Percentiles rank a stretch among this genome's conserved stretches.
Evolutionary conservation across 129 eudicot species (phyloP).

Genomic region (Chrysanthemum lavandulifolium): DNA sequence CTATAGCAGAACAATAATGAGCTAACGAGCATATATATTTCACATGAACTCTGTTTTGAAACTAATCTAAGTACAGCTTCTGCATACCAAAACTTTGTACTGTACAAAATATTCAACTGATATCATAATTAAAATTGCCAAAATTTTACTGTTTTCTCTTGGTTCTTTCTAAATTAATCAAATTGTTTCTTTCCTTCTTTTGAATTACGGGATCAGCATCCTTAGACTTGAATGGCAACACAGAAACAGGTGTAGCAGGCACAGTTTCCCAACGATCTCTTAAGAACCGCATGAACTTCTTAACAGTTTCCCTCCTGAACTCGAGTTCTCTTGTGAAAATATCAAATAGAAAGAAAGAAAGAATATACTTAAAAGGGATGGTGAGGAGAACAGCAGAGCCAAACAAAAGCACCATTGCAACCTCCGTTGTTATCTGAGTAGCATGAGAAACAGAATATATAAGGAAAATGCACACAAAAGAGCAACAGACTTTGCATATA

Average conservation of each 20-base stretch:
- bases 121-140: background rate
- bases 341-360: constrained; percentile 52
- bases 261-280: constrained; percentile 85
- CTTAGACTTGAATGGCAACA: constrained; percentile 57
- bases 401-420: constrained; percentile 62
- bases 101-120: background rate
- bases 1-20: background rate
- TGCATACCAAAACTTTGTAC: constrained; percentile 7
- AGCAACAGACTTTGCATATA: no score
- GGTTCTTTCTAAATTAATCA: constrained; percentile 32
- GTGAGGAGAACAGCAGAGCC: constrained; percentile 51
- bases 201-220: constrained; percentile 24
- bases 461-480: background rate
- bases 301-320: constrained; percentile 55
- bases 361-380: constrained; percentile 68
- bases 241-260: constrained; percentile 77
- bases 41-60: background rate
- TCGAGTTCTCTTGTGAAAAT: constrained; percentile 73
- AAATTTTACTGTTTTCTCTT: constrained; percentile 25
- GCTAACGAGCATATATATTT: background rate
- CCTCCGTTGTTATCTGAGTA: constrained; percentile 65
- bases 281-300: constrained; percentile 47
- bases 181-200: constrained; percentile 31
- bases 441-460: background rate
- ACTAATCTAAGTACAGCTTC: constrained; percentile 5